Evolutionary conservation across 2,329 filamentous ascomycete genomes (phyloP).

Genomic region (Talaromyces pinophilus): DNA sequence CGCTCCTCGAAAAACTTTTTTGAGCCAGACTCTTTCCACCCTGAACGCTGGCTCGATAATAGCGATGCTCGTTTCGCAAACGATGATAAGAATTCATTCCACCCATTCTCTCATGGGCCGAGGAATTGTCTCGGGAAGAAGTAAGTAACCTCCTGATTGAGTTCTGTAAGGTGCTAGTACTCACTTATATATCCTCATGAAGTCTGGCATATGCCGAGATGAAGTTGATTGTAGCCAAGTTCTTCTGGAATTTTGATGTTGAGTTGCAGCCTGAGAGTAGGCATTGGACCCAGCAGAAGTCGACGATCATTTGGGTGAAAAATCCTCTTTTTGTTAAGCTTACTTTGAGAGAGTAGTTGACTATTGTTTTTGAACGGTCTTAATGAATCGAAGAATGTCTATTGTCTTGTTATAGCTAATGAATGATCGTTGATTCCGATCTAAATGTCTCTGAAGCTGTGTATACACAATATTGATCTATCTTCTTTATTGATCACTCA

Average conservation of each 20-base stretch:
- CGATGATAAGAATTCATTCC: conserved; percentile 5
- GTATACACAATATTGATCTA: too few species aligned
- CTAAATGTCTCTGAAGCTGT: too few species aligned
- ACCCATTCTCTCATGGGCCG: conserved; percentile 13
- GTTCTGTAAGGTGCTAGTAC: background rate
- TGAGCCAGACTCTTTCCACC: conserved; percentile 11
- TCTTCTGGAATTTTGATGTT: conserved; percentile 54
- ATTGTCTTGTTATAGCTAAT: background rate
- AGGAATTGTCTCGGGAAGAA: conserved; percentile 10
- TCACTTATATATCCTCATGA: background rate
- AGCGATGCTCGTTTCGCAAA: background rate
- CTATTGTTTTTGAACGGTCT: background rate
- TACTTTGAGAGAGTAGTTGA: background rate
- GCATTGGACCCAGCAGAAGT: conserved; percentile 38
- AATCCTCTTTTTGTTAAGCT: conserved; percentile 24
- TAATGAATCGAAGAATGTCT: background rate
- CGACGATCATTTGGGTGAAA: conserved; percentile 45
- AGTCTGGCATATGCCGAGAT: conserved; percentile 54
- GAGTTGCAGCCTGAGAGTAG: conserved; percentile 31
- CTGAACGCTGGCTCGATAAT: conserved; percentile 16
- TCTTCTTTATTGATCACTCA: too few species aligned
- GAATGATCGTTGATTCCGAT: background rate
- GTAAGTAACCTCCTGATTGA: conserved; percentile 3
- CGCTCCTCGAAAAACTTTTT: conserved; percentile 5
- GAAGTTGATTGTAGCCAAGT: conserved; percentile 48